These are phyloP conservation scores for Chytridium lagenaria DNA, from an alignment of 371 early-diverging fungal genomes.

Conservation along the genomic window DNA sequence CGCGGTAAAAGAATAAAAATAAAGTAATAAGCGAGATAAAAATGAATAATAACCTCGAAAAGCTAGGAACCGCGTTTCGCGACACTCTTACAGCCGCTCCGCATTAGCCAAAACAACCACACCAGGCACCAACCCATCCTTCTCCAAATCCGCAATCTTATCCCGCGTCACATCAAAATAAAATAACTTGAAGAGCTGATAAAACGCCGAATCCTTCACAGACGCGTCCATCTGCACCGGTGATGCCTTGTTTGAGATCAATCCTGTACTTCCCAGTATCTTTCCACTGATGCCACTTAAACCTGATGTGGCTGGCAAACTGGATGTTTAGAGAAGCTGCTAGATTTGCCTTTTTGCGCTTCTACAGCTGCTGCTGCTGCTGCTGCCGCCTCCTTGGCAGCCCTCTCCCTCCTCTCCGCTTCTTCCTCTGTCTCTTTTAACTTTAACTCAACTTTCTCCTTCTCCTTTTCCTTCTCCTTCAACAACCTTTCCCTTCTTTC, in stretches of 20 bases:
- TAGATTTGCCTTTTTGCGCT: constrained; percentile 10
- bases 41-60: neutral
- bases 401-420: constrained; percentile 14
- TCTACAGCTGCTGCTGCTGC: constrained; percentile 1
- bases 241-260: neutral
- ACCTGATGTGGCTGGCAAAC: neutral
- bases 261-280: constrained; percentile 7
- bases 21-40: neutral
- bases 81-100: constrained; percentile 24
- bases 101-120: constrained; percentile 22
- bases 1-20: neutral
- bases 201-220: constrained; percentile 16
- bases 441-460: neutral
- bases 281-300: neutral
- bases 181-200: constrained; percentile 19
- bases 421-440: neutral
- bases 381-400: constrained; percentile 16
- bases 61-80: constrained; percentile 21
- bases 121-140: neutral
- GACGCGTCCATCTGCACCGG: constrained; percentile 5
- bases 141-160: neutral
- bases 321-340: constrained; percentile 15
- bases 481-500: constrained; percentile 8
- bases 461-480: constrained; percentile 14
- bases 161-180: constrained; percentile 13